A percentile compares a stretch with the other conserved stretches of the same genome.
Evolutionary conservation across 1,284 basidiomycete genomes (phyloP).

Genomic region (Cutaneotrichosporon mucoides): DNA sequence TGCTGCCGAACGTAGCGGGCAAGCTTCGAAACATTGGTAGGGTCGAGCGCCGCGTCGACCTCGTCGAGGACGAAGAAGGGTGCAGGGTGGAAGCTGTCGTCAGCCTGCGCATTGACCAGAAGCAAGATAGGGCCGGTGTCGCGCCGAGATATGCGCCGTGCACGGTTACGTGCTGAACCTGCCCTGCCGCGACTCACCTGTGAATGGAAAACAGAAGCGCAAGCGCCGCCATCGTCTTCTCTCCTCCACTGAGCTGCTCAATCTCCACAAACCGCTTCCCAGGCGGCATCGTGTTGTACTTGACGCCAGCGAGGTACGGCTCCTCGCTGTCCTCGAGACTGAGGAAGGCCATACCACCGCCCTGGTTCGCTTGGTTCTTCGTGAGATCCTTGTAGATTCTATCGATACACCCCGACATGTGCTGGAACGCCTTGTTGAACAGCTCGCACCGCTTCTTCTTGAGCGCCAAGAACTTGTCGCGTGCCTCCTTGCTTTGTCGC

Average conservation of each 20-base stretch:
- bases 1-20: conserved; percentile 83
- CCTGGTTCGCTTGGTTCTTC: conserved; percentile 70
- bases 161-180: too few relatives aligned
- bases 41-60: conserved; percentile 94
- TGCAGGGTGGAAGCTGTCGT: conserved; percentile 84
- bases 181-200: conserved; percentile 54
- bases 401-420: conserved; percentile 92
- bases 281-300: conserved; percentile 98
- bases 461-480: conserved; percentile 84
- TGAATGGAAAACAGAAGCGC: conserved; percentile 96
- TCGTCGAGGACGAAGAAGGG: conserved; percentile 99
- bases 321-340: conserved; percentile 97
- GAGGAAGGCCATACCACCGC: conserved; percentile 94
- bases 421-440: conserved; percentile 94
- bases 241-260: conserved; percentile 96
- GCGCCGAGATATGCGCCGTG: too few relatives aligned
- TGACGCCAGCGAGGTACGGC: conserved; percentile 91
- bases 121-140: background rate
- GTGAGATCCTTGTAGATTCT: conserved; percentile 97
- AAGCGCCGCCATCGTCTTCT: conserved; percentile 96
- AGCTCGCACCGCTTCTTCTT: conserved; percentile 81
- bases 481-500: conserved; percentile 78
- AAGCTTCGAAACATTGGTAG: conserved; percentile 89
- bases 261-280: conserved; percentile 99
- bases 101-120: conserved; percentile 6